Percentiles rank a stretch among this genome's conserved stretches.
These are phyloP conservation scores for Vicia sativa DNA, from an alignment of 306 rosid genomes.

Conservation along the genomic window DNA sequence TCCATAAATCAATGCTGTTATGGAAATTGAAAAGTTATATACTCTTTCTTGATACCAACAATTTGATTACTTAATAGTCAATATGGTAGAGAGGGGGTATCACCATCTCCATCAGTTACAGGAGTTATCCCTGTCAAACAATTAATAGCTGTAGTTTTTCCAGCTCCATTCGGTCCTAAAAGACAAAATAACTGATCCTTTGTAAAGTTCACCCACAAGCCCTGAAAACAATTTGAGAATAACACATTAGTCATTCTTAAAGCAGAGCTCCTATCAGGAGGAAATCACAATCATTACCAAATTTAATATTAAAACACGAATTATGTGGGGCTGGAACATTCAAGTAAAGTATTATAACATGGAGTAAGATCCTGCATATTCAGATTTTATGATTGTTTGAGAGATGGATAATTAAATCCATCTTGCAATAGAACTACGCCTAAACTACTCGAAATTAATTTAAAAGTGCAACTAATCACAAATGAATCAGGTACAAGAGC, in stretches of 20 bases:
- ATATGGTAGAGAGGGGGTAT: slow-evolving; percentile 21
- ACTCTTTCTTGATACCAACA: slow-evolving; percentile 26
- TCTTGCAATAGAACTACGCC: slow-evolving; percentile 4
- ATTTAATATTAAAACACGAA: slow-evolving; percentile 19
- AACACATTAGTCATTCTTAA: slow-evolving; percentile 28
- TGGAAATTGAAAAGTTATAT: slow-evolving; percentile 31
- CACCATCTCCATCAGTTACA: slow-evolving; percentile 85
- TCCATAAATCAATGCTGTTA: slow-evolving; percentile 78
- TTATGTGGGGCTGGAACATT: neutral
- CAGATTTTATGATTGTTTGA: slow-evolving; percentile 1
- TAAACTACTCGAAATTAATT: neutral
- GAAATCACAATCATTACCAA: slow-evolving; percentile 12
- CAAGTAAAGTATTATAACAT: neutral
- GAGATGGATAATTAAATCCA: slow-evolving; percentile 29
- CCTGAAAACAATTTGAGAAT: slow-evolving; percentile 58
- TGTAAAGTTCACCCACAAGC: slow-evolving; percentile 79
- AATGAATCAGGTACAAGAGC: slow-evolving; percentile 1
- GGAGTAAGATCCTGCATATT: slow-evolving; percentile 5
- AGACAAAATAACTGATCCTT: slow-evolving; percentile 91
- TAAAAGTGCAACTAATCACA: neutral
- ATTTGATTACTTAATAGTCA: slow-evolving; percentile 19
- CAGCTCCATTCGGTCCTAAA: slow-evolving; percentile 95
- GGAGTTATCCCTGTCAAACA: slow-evolving; percentile 94
- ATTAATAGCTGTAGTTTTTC: slow-evolving; percentile 84
- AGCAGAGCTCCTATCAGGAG: neutral